phyloP scores from a whole-genome alignment of 1,139 yeast species.

The Ogataea hybrid region DNA sequence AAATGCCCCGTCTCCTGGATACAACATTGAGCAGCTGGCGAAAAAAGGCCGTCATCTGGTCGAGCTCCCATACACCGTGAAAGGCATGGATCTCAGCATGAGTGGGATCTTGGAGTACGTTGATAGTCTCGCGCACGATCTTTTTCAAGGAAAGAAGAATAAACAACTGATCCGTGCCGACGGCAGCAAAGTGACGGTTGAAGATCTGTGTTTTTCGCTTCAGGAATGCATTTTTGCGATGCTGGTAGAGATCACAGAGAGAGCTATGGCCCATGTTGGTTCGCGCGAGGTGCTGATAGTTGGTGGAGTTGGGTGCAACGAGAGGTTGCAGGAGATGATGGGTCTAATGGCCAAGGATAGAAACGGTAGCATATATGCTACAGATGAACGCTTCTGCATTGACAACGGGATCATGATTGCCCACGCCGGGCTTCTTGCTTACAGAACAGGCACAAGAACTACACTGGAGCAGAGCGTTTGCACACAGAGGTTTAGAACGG shows the following conservation, averaged over 20 bases:
- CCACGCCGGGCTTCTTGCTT: constrained; percentile 90
- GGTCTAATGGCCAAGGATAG: constrained; percentile 86
- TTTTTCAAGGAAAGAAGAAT: constrained; percentile 53
- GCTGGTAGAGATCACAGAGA: constrained; percentile 96
- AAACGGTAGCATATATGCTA: constrained; percentile 84
- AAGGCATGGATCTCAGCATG: constrained; percentile 98
- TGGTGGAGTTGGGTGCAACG: constrained; percentile 97
- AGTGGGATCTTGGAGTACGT: constrained; percentile 88
- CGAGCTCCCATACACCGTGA: constrained; percentile 88
- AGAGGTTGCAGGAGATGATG: constrained; percentile 95
- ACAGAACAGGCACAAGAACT: constrained; percentile 69
- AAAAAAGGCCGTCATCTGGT: constrained; percentile 69
- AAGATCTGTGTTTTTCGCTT: constrained; percentile 87
- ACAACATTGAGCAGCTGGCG: constrained; percentile 93
- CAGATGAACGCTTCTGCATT: constrained; percentile 95
- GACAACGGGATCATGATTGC: constrained; percentile 99
- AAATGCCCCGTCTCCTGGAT: constrained; percentile 96
- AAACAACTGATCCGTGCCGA: constrained; percentile 47
- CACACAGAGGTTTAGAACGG: constrained; percentile 91
- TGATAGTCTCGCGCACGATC: constrained; percentile 74
- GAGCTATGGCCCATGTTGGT: constrained; percentile 98
- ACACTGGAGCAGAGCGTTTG: constrained; percentile 73
- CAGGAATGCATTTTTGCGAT: constrained; percentile 93
- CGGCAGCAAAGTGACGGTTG: constrained; percentile 64
- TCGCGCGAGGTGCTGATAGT: constrained; percentile 88